These are phyloP conservation scores for Vicia villosa DNA, from an alignment of 306 rosid species.

Conservation along the genomic window DNA sequence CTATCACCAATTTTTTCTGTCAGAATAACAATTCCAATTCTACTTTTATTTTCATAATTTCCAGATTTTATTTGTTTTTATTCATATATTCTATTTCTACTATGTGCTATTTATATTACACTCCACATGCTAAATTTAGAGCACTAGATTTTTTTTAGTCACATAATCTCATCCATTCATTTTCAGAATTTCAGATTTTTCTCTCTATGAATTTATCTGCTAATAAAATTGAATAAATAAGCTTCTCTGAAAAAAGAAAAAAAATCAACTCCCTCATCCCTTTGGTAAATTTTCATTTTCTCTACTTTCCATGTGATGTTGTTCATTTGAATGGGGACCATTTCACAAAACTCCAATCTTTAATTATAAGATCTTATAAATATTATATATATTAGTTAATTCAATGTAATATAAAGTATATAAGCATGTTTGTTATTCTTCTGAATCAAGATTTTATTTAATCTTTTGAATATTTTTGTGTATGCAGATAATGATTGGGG, in stretches of 20 bases:
- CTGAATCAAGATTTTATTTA: constrained; percentile 37
- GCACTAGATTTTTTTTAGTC: constrained; percentile 31
- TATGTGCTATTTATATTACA: constrained; percentile 36
- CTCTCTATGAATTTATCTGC: constrained; percentile 33
- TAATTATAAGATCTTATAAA: constrained; percentile 20
- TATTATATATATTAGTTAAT: constrained; percentile 38
- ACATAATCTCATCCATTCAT: constrained; percentile 43
- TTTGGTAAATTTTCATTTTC: constrained; percentile 35
- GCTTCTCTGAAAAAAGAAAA: constrained; percentile 14
- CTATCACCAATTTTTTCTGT: constrained; percentile 3
- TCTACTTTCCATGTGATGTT: constrained; percentile 54
- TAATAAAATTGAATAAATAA: constrained; percentile 35
- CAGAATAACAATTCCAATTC: not conserved
- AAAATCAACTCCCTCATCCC: constrained; percentile 42
- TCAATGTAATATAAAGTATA: constrained; percentile 19
- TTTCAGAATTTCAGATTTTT: constrained; percentile 41
- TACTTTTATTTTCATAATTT: constrained; percentile 14
- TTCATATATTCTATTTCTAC: constrained; percentile 37
- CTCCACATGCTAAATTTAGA: constrained; percentile 46
- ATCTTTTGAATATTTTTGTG: constrained; percentile 58
- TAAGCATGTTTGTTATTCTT: constrained; percentile 1
- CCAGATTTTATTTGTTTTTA: constrained; percentile 23
- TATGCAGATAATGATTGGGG: constrained; percentile 68
- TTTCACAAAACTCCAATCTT: constrained; percentile 61
- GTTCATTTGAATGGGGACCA: constrained; percentile 67